Conservation (phyloP, 164 flowering plant species). For the Platanus orientalis region DNA sequence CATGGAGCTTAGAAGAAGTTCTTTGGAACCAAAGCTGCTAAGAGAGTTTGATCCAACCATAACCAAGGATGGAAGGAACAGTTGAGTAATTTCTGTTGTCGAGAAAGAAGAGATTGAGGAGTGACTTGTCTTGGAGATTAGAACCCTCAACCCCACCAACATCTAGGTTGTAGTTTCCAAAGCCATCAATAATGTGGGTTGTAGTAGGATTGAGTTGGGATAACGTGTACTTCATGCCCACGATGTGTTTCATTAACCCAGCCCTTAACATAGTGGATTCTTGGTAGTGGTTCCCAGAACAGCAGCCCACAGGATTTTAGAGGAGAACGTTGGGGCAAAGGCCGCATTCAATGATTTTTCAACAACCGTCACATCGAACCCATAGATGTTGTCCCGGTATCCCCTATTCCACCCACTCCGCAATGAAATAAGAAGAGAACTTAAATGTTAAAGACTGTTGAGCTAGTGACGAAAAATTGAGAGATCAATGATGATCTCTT, state of each 20-base stretch:
- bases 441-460: too few relatives aligned
- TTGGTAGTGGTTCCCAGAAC: slow-evolving; percentile 92
- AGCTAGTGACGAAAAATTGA: too few relatives aligned
- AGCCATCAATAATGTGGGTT: slow-evolving; percentile 62
- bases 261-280: slow-evolving; percentile 69
- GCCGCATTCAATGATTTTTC: slow-evolving; percentile 68
- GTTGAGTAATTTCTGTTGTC: slow-evolving; percentile 96
- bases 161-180: slow-evolving; percentile 87
- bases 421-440: too few relatives aligned
- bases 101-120: slow-evolving; percentile 79
- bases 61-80: slow-evolving; percentile 62
- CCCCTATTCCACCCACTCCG: too few relatives aligned
- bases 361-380: slow-evolving; percentile 54
- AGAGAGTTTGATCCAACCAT: slow-evolving; percentile 93
- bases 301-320: slow-evolving; percentile 88
- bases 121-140: slow-evolving; percentile 59
- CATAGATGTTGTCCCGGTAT: slow-evolving; percentile 87
- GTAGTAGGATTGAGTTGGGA: slow-evolving; percentile 61
- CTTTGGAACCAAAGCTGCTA: slow-evolving; percentile 84
- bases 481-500: too few relatives aligned
- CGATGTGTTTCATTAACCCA: slow-evolving; percentile 80
- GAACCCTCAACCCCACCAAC: slow-evolving; percentile 65
- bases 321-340: slow-evolving; percentile 61
- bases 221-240: slow-evolving; percentile 53
- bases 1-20: slow-evolving; percentile 71